phyloP scores from a whole-genome alignment of 305 asterid genomes.

The Solanum hybrid region DNA sequence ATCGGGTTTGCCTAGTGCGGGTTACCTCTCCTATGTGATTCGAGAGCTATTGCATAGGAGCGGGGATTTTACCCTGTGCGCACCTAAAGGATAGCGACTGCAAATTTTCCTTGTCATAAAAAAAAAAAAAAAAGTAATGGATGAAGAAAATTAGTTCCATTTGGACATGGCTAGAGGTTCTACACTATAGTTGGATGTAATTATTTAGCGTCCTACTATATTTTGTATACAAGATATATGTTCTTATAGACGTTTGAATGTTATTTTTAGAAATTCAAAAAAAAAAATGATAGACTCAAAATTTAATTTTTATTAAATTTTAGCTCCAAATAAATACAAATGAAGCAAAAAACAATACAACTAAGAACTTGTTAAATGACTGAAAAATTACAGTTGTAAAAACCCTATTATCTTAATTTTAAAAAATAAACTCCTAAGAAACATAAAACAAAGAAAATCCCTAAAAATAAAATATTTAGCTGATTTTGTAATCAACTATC shows the following conservation, averaged over 20 bases:
- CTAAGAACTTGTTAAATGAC: neutral
- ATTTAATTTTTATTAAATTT: neutral
- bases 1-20: too few species aligned
- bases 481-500: neutral
- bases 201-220: neutral
- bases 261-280: neutral
- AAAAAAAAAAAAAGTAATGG: neutral
- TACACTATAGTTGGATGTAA: neutral
- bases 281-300: neutral
- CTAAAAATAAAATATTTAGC: neutral
- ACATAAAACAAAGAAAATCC: neutral
- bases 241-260: neutral
- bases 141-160: neutral
- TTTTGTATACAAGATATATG: neutral
- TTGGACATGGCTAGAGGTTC: constrained; percentile 26
- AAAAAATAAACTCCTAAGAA: neutral
- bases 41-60: too few species aligned
- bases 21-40: too few species aligned
- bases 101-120: too few species aligned
- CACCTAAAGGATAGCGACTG: too few species aligned
- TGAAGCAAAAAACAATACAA: neutral
- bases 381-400: neutral
- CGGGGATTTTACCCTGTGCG: too few species aligned
- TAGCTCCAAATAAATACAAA: neutral
- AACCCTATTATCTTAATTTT: neutral